These are phyloP conservation scores for Ceriops decandra DNA, from an alignment of 345 rosid genomes.

Conservation along the genomic window DNA sequence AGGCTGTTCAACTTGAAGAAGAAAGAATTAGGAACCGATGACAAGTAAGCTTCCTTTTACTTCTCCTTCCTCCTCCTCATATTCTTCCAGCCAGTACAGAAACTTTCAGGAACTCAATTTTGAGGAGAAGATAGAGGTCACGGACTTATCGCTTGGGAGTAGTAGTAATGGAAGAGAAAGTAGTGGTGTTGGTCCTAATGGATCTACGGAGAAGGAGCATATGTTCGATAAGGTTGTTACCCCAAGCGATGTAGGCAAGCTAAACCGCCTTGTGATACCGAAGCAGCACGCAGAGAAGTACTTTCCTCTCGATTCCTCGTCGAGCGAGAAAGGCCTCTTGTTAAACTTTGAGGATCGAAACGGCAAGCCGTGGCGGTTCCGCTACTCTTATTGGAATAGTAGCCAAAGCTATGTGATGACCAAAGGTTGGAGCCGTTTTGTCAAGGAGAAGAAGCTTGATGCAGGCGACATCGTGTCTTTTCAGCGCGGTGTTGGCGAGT, in stretches of 20 bases:
- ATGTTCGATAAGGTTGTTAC: conserved; percentile 86
- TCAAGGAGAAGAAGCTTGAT: conserved; percentile 93
- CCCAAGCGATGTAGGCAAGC: conserved; percentile 81
- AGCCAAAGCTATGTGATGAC: conserved; percentile 99
- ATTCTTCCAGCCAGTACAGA: conserved; percentile 25
- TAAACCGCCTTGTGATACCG: conserved; percentile 71
- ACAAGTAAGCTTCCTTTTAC: conserved; percentile 27
- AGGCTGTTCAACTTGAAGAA: conserved; percentile 31
- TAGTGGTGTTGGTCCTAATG: conserved; percentile 19
- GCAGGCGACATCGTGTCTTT: conserved; percentile 96
- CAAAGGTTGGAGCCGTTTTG: conserved; percentile 98
- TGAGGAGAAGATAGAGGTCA: conserved; percentile 35
- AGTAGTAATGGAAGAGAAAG: conserved; percentile 8
- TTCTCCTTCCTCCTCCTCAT: conserved; percentile 18
- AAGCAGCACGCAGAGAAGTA: conserved; percentile 79
- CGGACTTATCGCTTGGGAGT: conserved; percentile 45
- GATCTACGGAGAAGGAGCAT: conserved; percentile 48
- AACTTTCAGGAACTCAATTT: conserved; percentile 25
- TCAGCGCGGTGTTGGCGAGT: conserved; percentile 67
- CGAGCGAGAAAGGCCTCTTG: conserved; percentile 80
- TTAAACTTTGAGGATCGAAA: conserved; percentile 81
- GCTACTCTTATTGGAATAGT: conserved; percentile 97
- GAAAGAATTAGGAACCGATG: conserved; percentile 27
- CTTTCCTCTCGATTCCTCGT: conserved; percentile 53
- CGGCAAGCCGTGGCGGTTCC: conserved; percentile 90